Evolutionary conservation across 2,329 filamentous ascomycete genomes (phyloP).

Genomic region (Penicillium polonicum): DNA sequence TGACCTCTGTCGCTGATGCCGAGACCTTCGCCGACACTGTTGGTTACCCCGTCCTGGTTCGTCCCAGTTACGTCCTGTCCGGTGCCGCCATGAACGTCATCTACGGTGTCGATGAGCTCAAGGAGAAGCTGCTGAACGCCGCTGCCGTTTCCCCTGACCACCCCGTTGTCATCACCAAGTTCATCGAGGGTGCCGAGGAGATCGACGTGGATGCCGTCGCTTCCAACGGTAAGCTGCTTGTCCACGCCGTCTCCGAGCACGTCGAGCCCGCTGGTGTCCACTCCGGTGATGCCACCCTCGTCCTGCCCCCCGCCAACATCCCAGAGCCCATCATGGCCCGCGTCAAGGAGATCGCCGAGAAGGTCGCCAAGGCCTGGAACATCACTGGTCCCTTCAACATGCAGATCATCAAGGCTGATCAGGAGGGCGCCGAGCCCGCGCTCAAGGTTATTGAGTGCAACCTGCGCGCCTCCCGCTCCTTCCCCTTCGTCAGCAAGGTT

Average conservation of each 20-base stretch:
- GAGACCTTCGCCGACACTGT: constrained; percentile 81
- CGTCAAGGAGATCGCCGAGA: constrained; percentile 91
- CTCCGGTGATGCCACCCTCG: constrained; percentile 92
- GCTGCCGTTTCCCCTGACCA: constrained; percentile 91
- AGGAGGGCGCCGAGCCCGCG: constrained; percentile 69
- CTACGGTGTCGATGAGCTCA: constrained; percentile 78
- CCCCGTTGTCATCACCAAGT: constrained; percentile 97
- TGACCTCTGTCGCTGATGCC: constrained; percentile 85
- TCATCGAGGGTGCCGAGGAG: constrained; percentile 94
- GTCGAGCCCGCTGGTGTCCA: constrained; percentile 97
- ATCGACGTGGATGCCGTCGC: constrained; percentile 96
- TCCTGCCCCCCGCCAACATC: constrained; percentile 81
- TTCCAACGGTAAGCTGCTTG: constrained; percentile 76
- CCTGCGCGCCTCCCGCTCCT: constrained; percentile 92
- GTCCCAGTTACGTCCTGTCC: constrained; percentile 92
- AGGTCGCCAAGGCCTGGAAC: constrained; percentile 94
- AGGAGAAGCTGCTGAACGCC: constrained; percentile 91
- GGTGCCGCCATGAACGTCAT: constrained; percentile 99
- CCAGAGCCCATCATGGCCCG: constrained; percentile 76
- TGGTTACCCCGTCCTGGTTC: constrained; percentile 90
- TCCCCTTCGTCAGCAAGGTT: constrained; percentile 98
- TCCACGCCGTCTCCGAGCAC: constrained; percentile 94
- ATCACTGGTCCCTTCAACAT: constrained; percentile 99
- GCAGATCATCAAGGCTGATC: constrained; percentile 95
- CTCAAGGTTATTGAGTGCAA: constrained; percentile 99